Base-by-base conservation (phyloP, 2,329 filamentous ascomycete genomes). In the Aureobasidium pullulans region DNA sequence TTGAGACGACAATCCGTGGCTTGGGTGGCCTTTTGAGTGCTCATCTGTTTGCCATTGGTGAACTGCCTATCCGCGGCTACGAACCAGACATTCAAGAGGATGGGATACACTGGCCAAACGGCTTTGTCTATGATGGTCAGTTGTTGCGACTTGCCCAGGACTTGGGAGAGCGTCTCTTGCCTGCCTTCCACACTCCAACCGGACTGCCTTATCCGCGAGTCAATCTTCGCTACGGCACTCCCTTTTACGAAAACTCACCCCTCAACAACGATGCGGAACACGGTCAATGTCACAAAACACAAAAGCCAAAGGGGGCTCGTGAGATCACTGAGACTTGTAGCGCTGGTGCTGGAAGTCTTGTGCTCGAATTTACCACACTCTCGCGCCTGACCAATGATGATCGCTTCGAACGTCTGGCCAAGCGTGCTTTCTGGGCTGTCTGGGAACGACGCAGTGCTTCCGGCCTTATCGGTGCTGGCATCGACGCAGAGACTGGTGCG, bases 271-370 rank as follows among this genome's bases (percentile, higher is more conserved):
- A 80, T 59, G 70, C 79, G 6, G 74, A 79, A 60, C 69, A 75
- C 44, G 76, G 77, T 29, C 70, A 79, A 60, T 81, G 79, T 63
- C 69, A 70, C 44, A 70, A 60, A 58, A 65, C 69, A 53, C 69
- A 76, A 32, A 73, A 79, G 16, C 71, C 72, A 1, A 74, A 76
- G 15, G 75, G 75, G 15, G 70, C 75, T 8, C 72, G 76, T 40
- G 93, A 99, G 71, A 87, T 95, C 48, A 97, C 94, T 0, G 94
- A 97, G 75, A 99, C 91, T 0, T 99, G 94, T 74, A 96, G 90
- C 69, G 94, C 94, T 1, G 94, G 94, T 44, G 94, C 94, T n/a
- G 94, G 92, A 57, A 97, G 92, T 71, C 78, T 99, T 29, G 90
- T 96, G 2, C 81, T 99, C 1, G 94, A 99, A 70, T 96, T 97